These are phyloP conservation scores for Sphaerobolus stellatus DNA, from an alignment of 1,284 basidiomycete genomes.

Conservation along the genomic window DNA sequence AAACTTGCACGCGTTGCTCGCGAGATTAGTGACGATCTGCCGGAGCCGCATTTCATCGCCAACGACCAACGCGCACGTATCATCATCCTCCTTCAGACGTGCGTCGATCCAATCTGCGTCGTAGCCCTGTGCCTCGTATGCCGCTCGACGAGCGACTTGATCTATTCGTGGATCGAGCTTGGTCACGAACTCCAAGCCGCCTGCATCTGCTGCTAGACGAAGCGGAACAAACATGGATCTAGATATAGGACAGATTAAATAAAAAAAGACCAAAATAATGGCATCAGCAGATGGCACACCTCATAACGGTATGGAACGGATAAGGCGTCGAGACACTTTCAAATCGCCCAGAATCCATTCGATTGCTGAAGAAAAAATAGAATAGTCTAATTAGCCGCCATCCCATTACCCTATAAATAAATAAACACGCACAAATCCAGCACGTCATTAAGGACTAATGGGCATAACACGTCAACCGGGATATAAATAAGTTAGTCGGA, in stretches of 20 bases:
- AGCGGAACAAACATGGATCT: conserved; percentile 77
- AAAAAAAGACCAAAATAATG: no score
- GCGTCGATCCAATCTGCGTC: conserved; percentile 38
- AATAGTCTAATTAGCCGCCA: no score
- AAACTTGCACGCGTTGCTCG: conserved; percentile 56
- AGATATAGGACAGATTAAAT: no score
- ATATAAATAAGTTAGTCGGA: background rate
- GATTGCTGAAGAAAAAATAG: no score
- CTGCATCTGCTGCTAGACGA: conserved; percentile 70
- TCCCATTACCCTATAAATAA: no score
- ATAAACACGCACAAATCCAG: no score
- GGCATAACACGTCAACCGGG: conserved; percentile 1
- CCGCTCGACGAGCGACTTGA: conserved; percentile 55
- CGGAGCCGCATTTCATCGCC: conserved; percentile 80
- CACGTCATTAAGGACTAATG: conserved; percentile 80
- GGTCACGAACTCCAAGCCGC: conserved; percentile 65
- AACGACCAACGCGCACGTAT: conserved; percentile 64
- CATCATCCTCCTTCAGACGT: conserved; percentile 43
- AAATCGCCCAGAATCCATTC: conserved; percentile 80
- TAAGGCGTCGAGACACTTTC: conserved; percentile 77
- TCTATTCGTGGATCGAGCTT: conserved; percentile 77
- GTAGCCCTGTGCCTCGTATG: conserved; percentile 58
- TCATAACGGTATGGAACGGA: conserved; percentile 82
- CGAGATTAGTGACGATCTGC: conserved; percentile 77
- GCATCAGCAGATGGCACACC: no score